Conservation (phyloP, 2,329 filamentous ascomycete genomes). For the Emergomyces orientalis region DNA sequence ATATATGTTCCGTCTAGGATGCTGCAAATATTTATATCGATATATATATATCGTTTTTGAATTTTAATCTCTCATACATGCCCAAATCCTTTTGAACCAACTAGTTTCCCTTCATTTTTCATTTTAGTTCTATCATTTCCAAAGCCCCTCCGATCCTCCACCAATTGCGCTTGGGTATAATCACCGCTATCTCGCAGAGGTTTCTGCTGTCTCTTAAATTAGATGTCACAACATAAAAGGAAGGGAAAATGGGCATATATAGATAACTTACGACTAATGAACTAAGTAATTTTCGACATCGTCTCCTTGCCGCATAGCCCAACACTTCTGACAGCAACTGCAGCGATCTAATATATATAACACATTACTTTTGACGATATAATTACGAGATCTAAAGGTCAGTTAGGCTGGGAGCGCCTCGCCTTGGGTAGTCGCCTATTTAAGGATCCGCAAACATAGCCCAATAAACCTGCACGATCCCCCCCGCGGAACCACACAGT, state of each 20-base stretch:
- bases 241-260: not conserved
- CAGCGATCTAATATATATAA: not conserved
- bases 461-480: not conserved
- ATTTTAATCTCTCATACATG: too few relatives aligned
- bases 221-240: not conserved
- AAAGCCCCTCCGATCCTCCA: too few relatives aligned
- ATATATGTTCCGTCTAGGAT: too few relatives aligned
- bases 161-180: too few relatives aligned
- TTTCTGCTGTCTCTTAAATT: not conserved
- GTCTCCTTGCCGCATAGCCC: not conserved
- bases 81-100: not conserved
- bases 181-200: not conserved
- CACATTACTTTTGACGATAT: not conserved
- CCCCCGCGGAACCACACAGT: not conserved
- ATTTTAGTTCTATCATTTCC: too few relatives aligned
- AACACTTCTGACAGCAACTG: not conserved
- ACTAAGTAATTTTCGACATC: not conserved
- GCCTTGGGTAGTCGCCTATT: not conserved
- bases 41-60: too few relatives aligned
- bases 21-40: too few relatives aligned
- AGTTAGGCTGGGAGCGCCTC: not conserved
- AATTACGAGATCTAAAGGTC: not conserved
- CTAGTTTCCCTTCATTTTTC: too few relatives aligned
- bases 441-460: not conserved
- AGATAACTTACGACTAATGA: not conserved